phyloP scores from a whole-genome alignment of 208 protist species.

The Herpetomonas tarakana region DNA sequence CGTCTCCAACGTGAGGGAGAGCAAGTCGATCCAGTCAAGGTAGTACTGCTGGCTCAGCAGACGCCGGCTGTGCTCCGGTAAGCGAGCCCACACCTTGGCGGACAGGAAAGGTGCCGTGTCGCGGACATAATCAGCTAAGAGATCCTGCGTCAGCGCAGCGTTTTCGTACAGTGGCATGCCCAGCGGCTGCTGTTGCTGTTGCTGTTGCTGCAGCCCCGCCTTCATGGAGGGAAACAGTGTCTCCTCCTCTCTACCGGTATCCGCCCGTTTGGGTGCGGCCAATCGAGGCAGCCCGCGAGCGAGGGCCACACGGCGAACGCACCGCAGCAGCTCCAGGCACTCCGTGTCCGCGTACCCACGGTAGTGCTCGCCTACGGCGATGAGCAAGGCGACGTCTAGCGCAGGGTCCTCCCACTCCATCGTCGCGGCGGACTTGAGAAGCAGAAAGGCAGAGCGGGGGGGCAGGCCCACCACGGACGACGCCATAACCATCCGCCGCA shows the following conservation, averaged over 20 bases:
- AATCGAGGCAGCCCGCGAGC: conserved; percentile 46
- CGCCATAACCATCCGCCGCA: conserved; percentile 35
- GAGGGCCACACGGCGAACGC: conserved; percentile 68
- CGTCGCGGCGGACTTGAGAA: conserved; percentile 65
- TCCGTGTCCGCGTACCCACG: conserved; percentile 47
- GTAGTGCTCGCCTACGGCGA: conserved; percentile 78
- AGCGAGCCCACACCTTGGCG: conserved; percentile 65
- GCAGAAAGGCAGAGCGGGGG: conserved; percentile 46
- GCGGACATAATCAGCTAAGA: conserved; percentile 47
- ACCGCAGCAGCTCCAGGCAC: conserved; percentile 80
- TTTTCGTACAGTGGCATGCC: conserved; percentile 46
- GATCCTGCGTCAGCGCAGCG: conserved; percentile 24
- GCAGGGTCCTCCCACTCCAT: conserved; percentile 73
- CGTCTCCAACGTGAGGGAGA: conserved; percentile 66
- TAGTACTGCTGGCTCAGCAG: conserved; percentile 50
- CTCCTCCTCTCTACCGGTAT: background rate
- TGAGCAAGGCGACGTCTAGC: conserved; percentile 62
- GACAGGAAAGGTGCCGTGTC: conserved; percentile 69
- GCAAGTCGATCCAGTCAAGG: conserved; percentile 77
- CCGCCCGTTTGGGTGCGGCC: background rate
- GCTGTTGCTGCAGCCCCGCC: background rate
- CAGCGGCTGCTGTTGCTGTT: background rate
- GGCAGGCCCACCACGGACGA: conserved; percentile 55
- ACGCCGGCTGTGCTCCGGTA: conserved; percentile 68
- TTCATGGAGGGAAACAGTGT: background rate